Base-by-base conservation (phyloP, 2,329 filamentous ascomycete genomes). In the Fusarium humuli region DNA sequence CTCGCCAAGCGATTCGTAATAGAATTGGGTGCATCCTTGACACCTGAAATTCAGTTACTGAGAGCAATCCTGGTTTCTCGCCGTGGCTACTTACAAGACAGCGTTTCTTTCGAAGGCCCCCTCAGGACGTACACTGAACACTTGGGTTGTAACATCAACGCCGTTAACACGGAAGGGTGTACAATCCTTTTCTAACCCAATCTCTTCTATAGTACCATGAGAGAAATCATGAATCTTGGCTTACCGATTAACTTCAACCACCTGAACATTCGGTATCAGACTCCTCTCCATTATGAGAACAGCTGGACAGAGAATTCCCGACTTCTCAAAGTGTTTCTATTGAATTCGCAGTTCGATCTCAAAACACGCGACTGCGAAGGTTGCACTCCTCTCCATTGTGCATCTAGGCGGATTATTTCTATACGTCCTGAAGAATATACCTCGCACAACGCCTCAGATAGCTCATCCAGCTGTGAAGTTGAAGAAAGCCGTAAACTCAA, bases 171-270 rank as follows among this genome's bases (percentile, higher is more conserved):
- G 5, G 0, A 18, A 3, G 32, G 46, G 1, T 13, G 45, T 10
- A 27, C 16, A 6, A n/a, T 57, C 0, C 29, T 25, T 7, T 18
- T 0, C 9, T 18, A 7, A 9, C 2, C 18, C 32, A 8, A 34
- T 10, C 30, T 18, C 4, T 20, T 13, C 9, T 34, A 34, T 34
- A 2, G 9, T 2, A 16, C 10, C 1, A 25, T 56, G 10, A 5
- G 22, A 30, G 6, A 6, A 0, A 7, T 5, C 1, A n/a, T 2
- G 3, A 20, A 23, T 4, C 3, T 40, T 1, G 20, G 14, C 7
- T 7, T 25, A 2, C 22, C 30, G 7, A 5, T 65, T 7, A 13
- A 48, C 20, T 41, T 23, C 6, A 14, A 27, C 8, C 18, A 30
- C 2, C 20, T 7, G 1, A 53, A 61, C 3, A 3, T 2, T 5